Conservation (phyloP, 768 basidiomycete species). For the Thelephora aurantiotincta region DNA sequence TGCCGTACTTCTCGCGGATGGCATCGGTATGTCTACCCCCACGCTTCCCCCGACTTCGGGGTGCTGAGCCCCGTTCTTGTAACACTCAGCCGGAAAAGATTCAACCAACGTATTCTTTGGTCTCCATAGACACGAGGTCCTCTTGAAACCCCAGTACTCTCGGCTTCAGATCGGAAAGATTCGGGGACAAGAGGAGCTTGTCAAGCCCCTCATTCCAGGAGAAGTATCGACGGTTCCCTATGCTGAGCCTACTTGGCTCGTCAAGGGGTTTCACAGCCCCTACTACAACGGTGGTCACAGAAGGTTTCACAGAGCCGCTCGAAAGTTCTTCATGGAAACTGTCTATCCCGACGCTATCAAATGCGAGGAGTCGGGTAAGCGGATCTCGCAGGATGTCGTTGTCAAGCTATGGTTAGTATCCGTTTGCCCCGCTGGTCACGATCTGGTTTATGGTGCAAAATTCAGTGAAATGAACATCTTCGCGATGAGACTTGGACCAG, state of each 20-base stretch:
- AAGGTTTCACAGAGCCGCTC: conserved; percentile 59
- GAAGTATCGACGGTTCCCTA: conserved; percentile 70
- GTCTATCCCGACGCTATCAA: conserved; percentile 59
- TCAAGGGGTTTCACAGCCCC: conserved; percentile 49
- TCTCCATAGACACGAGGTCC: conserved; percentile 72
- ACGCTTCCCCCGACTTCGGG: neutral
- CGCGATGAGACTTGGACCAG: conserved; percentile 85
- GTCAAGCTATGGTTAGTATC: conserved; percentile 64
- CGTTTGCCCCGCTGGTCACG: neutral
- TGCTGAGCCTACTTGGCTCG: conserved; percentile 76
- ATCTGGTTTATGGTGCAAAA: neutral
- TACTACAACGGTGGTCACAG: conserved; percentile 70
- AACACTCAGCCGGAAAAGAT: conserved; percentile 44
- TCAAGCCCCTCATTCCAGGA: conserved; percentile 42
- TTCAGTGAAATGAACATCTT: conserved; percentile 61
- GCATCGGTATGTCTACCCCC: conserved; percentile 37
- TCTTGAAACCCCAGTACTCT: conserved; percentile 57
- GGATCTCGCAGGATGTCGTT: conserved; percentile 71
- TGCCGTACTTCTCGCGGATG: conserved; percentile 51
- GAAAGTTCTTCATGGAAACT: conserved; percentile 65
- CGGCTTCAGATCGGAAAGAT: conserved; percentile 57
- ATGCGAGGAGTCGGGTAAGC: conserved; percentile 82
- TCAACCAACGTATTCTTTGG: conserved; percentile 76
- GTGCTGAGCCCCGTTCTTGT: neutral
- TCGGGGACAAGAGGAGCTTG: conserved; percentile 37